phyloP scores from a whole-genome alignment of 83 land plant species.

The Picea engelmannii region DNA sequence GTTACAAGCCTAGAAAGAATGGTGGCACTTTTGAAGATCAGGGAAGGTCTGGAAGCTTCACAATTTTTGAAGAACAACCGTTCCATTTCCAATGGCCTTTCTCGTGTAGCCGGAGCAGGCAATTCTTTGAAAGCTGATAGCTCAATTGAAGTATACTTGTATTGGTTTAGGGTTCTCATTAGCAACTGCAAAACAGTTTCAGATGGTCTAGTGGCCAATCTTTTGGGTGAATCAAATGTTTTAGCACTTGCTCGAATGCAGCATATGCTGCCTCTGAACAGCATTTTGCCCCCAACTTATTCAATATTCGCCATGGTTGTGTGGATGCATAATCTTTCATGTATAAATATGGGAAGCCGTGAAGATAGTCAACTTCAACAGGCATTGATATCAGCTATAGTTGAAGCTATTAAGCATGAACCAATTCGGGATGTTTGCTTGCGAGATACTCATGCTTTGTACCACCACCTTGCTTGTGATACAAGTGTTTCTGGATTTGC shows the following conservation, averaged over 20 bases:
- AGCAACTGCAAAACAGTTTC: slow-evolving; percentile 76
- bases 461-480: slow-evolving; percentile 64
- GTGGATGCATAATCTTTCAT: slow-evolving; percentile 64
- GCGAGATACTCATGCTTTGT: slow-evolving; percentile 70
- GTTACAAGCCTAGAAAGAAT: slow-evolving; percentile 77
- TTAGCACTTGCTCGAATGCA: slow-evolving; percentile 84
- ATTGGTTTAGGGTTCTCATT: slow-evolving; percentile 89
- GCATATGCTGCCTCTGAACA: slow-evolving; percentile 61
- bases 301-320: slow-evolving; percentile 74
- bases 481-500: slow-evolving; percentile 77
- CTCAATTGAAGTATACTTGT: slow-evolving; percentile 62
- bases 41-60: slow-evolving; percentile 73
- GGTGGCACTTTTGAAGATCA: slow-evolving; percentile 69
- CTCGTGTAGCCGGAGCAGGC: slow-evolving; percentile 54
- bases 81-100: slow-evolving; percentile 71
- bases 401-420: slow-evolving; percentile 68
- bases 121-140: slow-evolving; percentile 49
- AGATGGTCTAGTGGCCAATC: slow-evolving; percentile 86
- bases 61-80: slow-evolving; percentile 58
- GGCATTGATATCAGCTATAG: slow-evolving; percentile 47
- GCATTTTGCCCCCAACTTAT: slow-evolving; percentile 81
- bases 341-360: slow-evolving; percentile 32
- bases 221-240: slow-evolving; percentile 78
- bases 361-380: slow-evolving; percentile 67
- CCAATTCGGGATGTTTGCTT: slow-evolving; percentile 90